Conservation (phyloP, 176 grass and related monocot species). For the Sorghum bicolor region Sorghum_bicolor_NCBIv3 NC_012871.2:60162001-60162500, state of each 20-base stretch:
- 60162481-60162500: not conserved
- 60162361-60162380: not conserved
- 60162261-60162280: not conserved
- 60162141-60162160: not conserved
- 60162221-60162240: not conserved
- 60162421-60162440: not conserved
- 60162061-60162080: not conserved
- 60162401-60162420: not conserved
- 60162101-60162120: conserved; percentile 7
- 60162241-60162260: not conserved
- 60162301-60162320: not conserved
- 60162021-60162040: not conserved
- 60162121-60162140: not conserved
- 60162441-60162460: not conserved
- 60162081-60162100: not conserved
- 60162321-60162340: not conserved
- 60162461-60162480: not conserved
- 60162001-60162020: conserved; percentile 20
- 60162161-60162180: not conserved
- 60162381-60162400: not conserved
- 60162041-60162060: not conserved
- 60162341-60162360: not conserved
- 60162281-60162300: not conserved
- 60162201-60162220: not conserved
- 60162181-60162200: not conserved